phyloP scores from a whole-genome alignment of 129 eudicot genomes.

The Arctium lappa region DNA sequence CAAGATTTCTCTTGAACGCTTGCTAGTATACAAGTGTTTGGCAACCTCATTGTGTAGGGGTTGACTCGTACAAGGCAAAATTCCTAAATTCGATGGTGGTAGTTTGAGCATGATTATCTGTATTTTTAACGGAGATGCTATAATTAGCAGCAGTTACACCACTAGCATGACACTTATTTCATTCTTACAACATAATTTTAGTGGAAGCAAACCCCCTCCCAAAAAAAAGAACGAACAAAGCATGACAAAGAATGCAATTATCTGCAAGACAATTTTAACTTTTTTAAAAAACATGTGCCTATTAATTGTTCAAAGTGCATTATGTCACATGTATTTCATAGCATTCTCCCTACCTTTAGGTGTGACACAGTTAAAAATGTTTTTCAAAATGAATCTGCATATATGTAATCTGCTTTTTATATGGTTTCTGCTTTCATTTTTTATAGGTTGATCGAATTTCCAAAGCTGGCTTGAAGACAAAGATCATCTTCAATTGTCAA shows the following conservation, averaged over 20 bases:
- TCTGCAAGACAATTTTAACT: background rate
- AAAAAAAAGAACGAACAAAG: background rate
- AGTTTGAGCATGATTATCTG: background rate
- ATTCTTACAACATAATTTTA: background rate
- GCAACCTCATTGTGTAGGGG: background rate
- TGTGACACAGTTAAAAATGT: background rate
- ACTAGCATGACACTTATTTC: background rate
- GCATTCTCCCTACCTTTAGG: background rate
- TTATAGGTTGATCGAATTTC: constrained; percentile 76
- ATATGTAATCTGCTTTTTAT: constrained; percentile 15
- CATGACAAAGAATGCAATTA: constrained; percentile 6
- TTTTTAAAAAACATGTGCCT: background rate
- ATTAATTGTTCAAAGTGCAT: background rate
- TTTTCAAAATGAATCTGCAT: background rate
- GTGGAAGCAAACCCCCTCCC: background rate
- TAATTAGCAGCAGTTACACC: background rate
- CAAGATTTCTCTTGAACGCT: background rate
- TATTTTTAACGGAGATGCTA: background rate
- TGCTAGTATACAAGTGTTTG: background rate
- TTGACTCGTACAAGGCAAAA: background rate
- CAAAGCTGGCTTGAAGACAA: constrained; percentile 63
- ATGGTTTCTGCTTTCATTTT: background rate
- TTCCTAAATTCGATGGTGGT: background rate
- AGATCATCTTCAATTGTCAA: constrained; percentile 92
- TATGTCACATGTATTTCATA: background rate